phyloP scores from a whole-genome alignment of 306 rosid genomes.

The Gillenia trifoliata region DNA sequence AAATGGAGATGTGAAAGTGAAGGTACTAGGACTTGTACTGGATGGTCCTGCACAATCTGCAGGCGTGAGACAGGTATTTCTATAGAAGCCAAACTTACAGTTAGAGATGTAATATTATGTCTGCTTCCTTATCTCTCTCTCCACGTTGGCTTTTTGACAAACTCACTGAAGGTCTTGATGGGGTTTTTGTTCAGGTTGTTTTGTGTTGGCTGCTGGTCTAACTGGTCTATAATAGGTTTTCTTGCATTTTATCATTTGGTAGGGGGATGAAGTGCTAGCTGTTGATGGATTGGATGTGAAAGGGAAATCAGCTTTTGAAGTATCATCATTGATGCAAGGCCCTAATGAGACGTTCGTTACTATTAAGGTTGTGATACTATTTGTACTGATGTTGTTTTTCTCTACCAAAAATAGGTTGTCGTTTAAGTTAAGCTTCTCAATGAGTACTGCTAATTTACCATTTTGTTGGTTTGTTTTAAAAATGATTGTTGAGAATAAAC shows the following conservation, averaged over 20 bases:
- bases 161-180: background rate
- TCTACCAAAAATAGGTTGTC: background rate
- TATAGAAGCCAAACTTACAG: background rate
- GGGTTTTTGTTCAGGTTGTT: background rate
- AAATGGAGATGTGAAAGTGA: conserved; percentile 57
- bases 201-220: background rate
- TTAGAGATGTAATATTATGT: background rate
- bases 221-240: background rate
- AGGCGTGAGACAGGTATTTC: conserved; percentile 86
- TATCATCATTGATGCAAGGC: conserved; percentile 77
- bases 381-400: conserved; percentile 8
- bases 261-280: conserved; percentile 95
- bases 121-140: background rate
- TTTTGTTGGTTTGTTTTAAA: conserved; percentile 18
- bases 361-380: conserved; percentile 64
- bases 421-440: conserved; percentile 15
- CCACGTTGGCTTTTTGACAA: background rate
- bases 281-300: conserved; percentile 70
- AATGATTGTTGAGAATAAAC: conserved; percentile 25
- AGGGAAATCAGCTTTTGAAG: conserved; percentile 93
- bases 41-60: conserved; percentile 91
- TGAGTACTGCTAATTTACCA: conserved; percentile 10
- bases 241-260: conserved; percentile 9
- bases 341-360: conserved; percentile 85
- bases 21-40: conserved; percentile 72